Conservation (phyloP, 2,329 filamentous ascomycete genomes). For the Clonostachys sp. region DNA sequence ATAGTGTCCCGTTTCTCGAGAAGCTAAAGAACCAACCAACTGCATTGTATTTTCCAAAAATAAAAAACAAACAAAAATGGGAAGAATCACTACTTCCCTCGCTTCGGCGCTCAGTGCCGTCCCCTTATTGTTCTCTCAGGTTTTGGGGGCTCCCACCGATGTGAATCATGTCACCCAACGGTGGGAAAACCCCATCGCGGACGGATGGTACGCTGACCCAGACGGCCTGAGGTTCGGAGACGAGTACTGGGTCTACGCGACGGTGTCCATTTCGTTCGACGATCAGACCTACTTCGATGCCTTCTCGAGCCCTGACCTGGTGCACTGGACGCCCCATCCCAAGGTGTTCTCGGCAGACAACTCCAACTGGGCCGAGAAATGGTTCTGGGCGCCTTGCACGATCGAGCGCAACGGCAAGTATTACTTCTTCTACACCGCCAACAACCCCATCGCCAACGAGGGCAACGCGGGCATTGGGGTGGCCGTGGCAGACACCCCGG, state of each 20-base stretch:
- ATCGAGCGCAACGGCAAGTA: constrained; percentile 12
- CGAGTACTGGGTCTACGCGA: constrained; percentile 5
- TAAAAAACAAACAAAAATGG: no score
- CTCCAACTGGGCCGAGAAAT: constrained; percentile 3
- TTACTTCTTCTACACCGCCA: constrained; percentile 9
- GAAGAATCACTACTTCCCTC: no score
- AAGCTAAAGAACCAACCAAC: no score
- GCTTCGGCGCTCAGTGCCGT: no score
- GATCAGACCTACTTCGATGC: constrained; percentile 5
- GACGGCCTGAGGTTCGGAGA: constrained; percentile 5
- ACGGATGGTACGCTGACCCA: constrained; percentile 6
- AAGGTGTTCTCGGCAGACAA: neutral
- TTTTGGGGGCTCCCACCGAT: no score
- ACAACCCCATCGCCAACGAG: constrained; percentile 3
- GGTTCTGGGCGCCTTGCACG: constrained; percentile 10
- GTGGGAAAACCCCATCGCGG: constrained; percentile 4
- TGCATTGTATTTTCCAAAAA: no score
- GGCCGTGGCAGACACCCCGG: constrained; percentile 2
- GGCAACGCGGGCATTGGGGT: constrained; percentile 3
- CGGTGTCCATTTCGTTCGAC: constrained; percentile 2
- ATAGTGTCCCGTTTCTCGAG: no score
- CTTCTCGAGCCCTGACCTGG: constrained; percentile 3
- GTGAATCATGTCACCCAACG: neutral
- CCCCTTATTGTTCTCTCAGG: no score
- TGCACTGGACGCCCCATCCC: constrained; percentile 2